Evolutionary conservation across 768 basidiomycete species (phyloP).

Genomic region (Mycena rosella): DNA sequence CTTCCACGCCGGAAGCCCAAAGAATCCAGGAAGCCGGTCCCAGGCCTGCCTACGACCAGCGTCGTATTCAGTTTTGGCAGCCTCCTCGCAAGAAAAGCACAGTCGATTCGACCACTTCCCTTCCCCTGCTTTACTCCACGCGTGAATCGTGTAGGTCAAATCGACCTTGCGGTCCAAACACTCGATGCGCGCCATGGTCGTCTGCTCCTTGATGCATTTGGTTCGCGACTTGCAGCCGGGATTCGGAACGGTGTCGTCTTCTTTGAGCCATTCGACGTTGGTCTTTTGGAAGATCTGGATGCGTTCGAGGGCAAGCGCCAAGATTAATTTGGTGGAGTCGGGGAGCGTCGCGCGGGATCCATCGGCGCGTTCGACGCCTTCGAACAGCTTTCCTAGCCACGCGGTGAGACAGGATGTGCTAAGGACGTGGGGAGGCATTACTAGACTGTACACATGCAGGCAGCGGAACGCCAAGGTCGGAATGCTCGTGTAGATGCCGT

Average conservation of each 20-base stretch:
- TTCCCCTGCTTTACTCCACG: conserved; percentile 10
- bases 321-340: neutral
- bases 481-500: conserved; percentile 15
- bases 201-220: conserved; percentile 15
- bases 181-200: conserved; percentile 14
- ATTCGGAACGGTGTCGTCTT: conserved; percentile 7
- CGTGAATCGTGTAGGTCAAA: neutral
- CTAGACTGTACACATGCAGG: conserved; percentile 18
- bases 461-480: conserved; percentile 17
- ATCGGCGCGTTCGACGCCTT: conserved; percentile 14
- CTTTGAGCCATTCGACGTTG: conserved; percentile 9
- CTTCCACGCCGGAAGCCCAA: conserved; percentile 19
- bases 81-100: conserved; percentile 10
- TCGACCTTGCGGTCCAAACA: conserved; percentile 14
- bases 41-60: conserved; percentile 13
- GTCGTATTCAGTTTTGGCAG: conserved; percentile 3
- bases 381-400: conserved; percentile 13
- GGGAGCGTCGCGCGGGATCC: conserved; percentile 1
- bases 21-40: conserved; percentile 25
- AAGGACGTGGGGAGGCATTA: neutral
- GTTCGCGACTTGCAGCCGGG: conserved; percentile 13
- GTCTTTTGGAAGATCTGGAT: conserved; percentile 15
- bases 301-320: conserved; percentile 11
- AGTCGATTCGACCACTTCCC: conserved; percentile 9
- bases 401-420: neutral